A percentile compares a stretch with the other conserved stretches of the same genome.
Evolutionary conservation across 2,329 filamentous ascomycete species (phyloP).

Genomic region (Colletotrichum sansevieriae): DNA sequence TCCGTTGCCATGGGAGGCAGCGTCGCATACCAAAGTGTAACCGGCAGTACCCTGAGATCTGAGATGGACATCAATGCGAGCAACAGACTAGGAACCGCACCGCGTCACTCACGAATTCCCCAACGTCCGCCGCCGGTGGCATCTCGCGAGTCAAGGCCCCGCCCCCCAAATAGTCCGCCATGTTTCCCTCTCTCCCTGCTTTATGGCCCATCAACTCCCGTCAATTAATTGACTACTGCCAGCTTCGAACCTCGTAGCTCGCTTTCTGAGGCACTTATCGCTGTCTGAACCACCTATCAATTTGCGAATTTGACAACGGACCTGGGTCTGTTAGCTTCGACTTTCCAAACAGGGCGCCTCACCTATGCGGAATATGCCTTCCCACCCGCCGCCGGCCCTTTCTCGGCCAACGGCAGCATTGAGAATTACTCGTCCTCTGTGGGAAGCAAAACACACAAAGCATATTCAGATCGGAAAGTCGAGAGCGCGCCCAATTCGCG

Average conservation of each 20-base stretch:
- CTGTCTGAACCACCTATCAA: not conserved
- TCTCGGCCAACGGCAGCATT: conserved; percentile 7
- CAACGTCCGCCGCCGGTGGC: not conserved
- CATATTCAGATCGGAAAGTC: not conserved
- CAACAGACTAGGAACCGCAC: conserved; percentile 20
- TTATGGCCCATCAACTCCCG: not conserved
- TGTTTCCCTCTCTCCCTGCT: not conserved
- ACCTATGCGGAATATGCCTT: not conserved
- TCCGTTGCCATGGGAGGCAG: conserved; percentile 1
- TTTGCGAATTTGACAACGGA: conserved; percentile 4
- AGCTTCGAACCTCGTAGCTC: not conserved
- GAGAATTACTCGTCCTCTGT: conserved; percentile 8
- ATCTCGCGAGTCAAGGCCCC: conserved; percentile 23
- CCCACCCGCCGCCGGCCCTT: not conserved
- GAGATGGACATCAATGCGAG: conserved; percentile 37
- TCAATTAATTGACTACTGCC: not conserved
- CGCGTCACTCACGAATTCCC: conserved; percentile 10
- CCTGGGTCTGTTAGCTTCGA: conserved; percentile 21
- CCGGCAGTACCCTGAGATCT: conserved; percentile 31
- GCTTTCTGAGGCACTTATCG: not conserved
- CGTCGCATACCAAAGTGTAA: conserved; percentile 19
- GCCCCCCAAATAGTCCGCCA: conserved; percentile 5
- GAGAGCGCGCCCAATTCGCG: not conserved
- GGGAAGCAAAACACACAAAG: not conserved
- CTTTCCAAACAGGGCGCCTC: not conserved